A percentile compares a stretch with the other conserved stretches of the same genome.
Evolutionary conservation across 345 rosid species (phyloP).

Genomic region (Conringia planisiliqua): DNA sequence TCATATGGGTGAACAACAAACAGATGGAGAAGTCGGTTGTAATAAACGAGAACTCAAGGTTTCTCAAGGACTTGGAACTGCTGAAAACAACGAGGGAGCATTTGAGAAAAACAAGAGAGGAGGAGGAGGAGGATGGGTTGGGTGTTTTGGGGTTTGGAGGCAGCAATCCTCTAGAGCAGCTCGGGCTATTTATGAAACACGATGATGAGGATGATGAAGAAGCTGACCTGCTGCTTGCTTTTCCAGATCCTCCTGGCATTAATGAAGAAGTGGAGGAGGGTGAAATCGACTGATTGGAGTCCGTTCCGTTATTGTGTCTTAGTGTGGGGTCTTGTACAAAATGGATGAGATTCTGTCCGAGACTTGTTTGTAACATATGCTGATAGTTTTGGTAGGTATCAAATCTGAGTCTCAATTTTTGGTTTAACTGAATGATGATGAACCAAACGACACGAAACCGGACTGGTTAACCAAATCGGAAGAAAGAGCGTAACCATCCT

Average conservation of each 20-base stretch:
- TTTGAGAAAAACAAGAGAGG: conserved; percentile 43
- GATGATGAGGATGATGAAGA: conserved; percentile 65
- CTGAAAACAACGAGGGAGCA: conserved; percentile 47
- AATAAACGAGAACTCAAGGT: conserved; percentile 63
- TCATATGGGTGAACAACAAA: conserved; percentile 1
- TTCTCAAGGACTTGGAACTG: conserved; percentile 79
- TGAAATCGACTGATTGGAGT: conserved; percentile 20
- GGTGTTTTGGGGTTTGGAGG: conserved; percentile 65
- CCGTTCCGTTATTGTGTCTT: neutral
- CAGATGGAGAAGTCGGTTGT: conserved; percentile 96
- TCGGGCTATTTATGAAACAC: conserved; percentile 72
- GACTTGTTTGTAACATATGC: neutral
- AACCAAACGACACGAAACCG: neutral
- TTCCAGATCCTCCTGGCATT: neutral
- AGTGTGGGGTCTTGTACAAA: neutral
- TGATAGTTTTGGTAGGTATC: neutral
- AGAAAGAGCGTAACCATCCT: neutral
- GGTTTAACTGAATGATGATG: neutral
- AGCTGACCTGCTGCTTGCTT: conserved; percentile 22
- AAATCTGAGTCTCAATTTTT: neutral
- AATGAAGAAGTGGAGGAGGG: conserved; percentile 27
- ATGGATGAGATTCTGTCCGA: neutral
- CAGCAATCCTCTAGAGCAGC: conserved; percentile 68
- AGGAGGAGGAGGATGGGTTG: conserved; percentile 50
- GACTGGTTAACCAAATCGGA: no score